Conservation (phyloP, 768 basidiomycete genomes). For the Serendipita sp. region DNA sequence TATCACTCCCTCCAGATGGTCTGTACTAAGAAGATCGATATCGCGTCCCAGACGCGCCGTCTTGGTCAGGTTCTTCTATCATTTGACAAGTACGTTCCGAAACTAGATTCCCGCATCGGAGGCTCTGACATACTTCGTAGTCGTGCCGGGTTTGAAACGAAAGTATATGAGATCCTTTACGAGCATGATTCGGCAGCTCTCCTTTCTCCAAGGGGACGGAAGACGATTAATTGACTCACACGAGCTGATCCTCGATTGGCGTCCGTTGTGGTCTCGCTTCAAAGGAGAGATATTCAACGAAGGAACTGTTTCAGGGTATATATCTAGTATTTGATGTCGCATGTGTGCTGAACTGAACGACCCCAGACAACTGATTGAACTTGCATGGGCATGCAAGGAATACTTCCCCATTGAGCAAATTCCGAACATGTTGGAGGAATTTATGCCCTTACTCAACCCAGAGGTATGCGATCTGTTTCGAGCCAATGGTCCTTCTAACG, state of each 20-base stretch:
- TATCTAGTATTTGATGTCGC: slow-evolving; percentile 27
- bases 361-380: slow-evolving; percentile 32
- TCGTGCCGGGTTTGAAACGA: background rate
- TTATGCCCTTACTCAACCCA: slow-evolving; percentile 53
- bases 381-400: slow-evolving; percentile 55
- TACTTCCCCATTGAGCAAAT: slow-evolving; percentile 54
- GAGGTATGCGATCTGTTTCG: slow-evolving; percentile 31
- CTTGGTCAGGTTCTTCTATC: slow-evolving; percentile 61
- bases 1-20: background rate
- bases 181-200: background rate
- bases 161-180: slow-evolving; percentile 2
- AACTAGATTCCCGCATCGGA: too few species aligned
- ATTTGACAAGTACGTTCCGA: slow-evolving; percentile 26
- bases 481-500: background rate
- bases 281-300: slow-evolving; percentile 39
- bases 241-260: slow-evolving; percentile 59
- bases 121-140: background rate
- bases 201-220: background rate
- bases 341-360: slow-evolving; percentile 8
- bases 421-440: slow-evolving; percentile 49
- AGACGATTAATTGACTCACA: slow-evolving; percentile 29
- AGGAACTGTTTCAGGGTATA: background rate
- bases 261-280: slow-evolving; percentile 56
- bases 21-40: slow-evolving; percentile 23
- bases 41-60: slow-evolving; percentile 49